Percentiles rank a stretch among this genome's conserved stretches.
phyloP scores from a whole-genome alignment of 495 filamentous ascomycete genomes.

The Neurospora sp. region DNA sequence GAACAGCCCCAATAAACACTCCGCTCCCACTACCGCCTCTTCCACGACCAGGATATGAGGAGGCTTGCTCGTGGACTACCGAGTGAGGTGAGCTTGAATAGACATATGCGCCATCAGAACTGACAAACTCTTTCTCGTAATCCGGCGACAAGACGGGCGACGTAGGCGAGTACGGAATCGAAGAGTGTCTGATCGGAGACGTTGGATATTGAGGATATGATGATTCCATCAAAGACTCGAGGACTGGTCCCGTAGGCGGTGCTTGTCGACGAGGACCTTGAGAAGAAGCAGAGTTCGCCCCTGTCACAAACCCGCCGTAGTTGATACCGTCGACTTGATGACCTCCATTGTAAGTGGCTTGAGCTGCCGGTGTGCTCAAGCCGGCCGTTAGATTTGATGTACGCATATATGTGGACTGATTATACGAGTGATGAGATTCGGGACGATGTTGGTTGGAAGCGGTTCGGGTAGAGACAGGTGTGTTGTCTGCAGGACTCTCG shows the following conservation, averaged over 20 bases:
- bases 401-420: neutral
- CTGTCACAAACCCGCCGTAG: neutral
- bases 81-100: neutral
- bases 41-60: neutral
- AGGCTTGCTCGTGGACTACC: neutral
- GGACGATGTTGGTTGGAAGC: neutral
- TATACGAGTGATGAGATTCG: neutral
- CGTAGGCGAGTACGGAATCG: neutral
- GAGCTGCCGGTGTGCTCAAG: neutral
- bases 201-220: neutral
- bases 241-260: neutral
- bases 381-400: neutral
- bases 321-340: neutral
- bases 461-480: neutral
- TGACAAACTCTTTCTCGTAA: neutral
- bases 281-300: neutral
- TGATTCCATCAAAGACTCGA: neutral
- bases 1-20: neutral
- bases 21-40: neutral
- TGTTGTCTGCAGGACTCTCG: neutral
- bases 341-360: neutral
- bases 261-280: neutral
- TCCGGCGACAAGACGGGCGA: neutral
- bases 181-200: neutral
- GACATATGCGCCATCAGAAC: neutral